Evolutionary conservation across 2,329 filamentous ascomycete genomes (phyloP).

Genomic region (Ramularia collo-cygni): DNA sequence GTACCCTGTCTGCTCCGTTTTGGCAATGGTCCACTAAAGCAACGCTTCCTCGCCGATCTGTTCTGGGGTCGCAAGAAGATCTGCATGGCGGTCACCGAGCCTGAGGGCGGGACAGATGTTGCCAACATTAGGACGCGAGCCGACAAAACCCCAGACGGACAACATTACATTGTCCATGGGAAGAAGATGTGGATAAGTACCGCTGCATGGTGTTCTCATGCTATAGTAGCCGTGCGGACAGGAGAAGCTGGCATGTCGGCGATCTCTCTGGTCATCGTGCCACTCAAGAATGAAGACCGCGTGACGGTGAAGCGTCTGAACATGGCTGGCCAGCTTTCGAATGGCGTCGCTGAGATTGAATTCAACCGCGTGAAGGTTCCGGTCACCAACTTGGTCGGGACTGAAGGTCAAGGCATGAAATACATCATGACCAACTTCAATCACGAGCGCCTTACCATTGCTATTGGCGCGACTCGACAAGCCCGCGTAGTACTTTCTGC

Average conservation of each 20-base stretch:
- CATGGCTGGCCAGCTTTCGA: slow-evolving; percentile 60
- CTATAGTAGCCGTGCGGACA: slow-evolving; percentile 14
- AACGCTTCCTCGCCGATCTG: too few species aligned
- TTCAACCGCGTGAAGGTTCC: slow-evolving; percentile 84
- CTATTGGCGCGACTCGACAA: slow-evolving; percentile 55
- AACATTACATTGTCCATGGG: too few species aligned
- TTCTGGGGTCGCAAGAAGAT: too few species aligned
- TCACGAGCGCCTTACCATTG: slow-evolving; percentile 62
- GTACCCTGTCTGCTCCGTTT: too few species aligned
- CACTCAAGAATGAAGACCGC: slow-evolving; percentile 49
- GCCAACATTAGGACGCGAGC: too few species aligned
- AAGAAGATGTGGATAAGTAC: too few species aligned
- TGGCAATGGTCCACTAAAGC: too few species aligned
- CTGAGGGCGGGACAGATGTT: too few species aligned
- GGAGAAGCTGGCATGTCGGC: slow-evolving; percentile 46
- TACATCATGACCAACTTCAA: slow-evolving; percentile 74
- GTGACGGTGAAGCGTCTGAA: slow-evolving; percentile 10
- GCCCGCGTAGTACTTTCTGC: slow-evolving; percentile 51
- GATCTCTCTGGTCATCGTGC: slow-evolving; percentile 59
- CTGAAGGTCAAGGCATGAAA: slow-evolving; percentile 69
- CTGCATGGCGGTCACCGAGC: too few species aligned
- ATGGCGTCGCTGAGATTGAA: slow-evolving; percentile 70
- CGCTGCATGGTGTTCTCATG: too few species aligned
- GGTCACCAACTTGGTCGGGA: slow-evolving; percentile 67
- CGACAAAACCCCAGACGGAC: too few species aligned